These are phyloP conservation scores for Quercus agrifolia DNA, from an alignment of 306 rosid species.

Conservation along the genomic window DNA sequence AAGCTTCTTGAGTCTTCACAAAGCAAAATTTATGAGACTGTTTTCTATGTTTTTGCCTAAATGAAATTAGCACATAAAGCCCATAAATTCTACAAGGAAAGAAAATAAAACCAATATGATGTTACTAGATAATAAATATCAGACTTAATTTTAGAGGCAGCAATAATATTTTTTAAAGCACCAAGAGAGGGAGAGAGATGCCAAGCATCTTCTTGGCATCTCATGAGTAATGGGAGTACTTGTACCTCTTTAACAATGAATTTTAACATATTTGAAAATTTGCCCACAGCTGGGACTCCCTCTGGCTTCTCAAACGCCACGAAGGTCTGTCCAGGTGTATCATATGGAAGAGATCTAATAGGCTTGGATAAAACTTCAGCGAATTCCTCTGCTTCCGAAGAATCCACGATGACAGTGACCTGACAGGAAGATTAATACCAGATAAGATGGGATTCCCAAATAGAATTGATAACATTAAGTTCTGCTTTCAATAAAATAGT, in stretches of 20 bases:
- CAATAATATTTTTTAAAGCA: background rate
- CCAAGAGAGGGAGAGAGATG: background rate
- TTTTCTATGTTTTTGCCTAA: background rate
- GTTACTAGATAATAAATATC: background rate
- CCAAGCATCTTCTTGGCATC: background rate
- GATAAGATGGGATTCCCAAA: constrained; percentile 18
- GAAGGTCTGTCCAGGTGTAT: constrained; percentile 87
- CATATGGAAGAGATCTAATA: constrained; percentile 90
- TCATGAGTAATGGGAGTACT: background rate
- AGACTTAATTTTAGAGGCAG: background rate
- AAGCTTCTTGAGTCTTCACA: too few relatives aligned
- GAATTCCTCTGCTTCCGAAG: constrained; percentile 91
- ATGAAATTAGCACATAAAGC: background rate
- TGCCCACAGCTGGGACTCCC: constrained; percentile 73
- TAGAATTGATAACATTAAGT: constrained; percentile 6
- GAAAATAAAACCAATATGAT: background rate
- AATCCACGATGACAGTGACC: constrained; percentile 83
- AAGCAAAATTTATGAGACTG: background rate
- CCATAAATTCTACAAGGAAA: background rate
- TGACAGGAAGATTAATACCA: constrained; percentile 27
- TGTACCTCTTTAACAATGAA: constrained; percentile 92
- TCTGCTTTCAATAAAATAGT: constrained; percentile 5
- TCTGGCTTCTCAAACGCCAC: constrained; percentile 91
- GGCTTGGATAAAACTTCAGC: constrained; percentile 70
- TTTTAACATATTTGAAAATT: constrained; percentile 71